Evolutionary conservation across 2,329 filamentous ascomycete species (phyloP), one percentile per base, ranked within the genome.

Genomic region (Colletotrichum sp.): DNA sequence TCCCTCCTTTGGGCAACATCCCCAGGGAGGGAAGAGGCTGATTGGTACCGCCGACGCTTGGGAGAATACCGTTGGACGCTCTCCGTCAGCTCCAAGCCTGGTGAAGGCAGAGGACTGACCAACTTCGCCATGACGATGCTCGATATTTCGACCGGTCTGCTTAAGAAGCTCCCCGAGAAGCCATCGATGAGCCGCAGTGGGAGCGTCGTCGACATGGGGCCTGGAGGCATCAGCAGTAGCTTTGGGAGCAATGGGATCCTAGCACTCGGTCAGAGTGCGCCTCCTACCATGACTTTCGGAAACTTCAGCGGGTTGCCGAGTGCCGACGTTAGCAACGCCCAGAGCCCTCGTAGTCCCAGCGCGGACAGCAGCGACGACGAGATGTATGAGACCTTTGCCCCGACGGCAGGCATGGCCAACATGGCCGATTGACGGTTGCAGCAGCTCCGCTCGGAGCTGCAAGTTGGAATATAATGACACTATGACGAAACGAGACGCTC

Each of bases 11-110:
- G 95, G 91, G 95, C 96, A 12, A 98, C 96, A 1, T 95, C 95
- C 0, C 95, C 95, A 0, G 95, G 94, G 1, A 90, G 92, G 65
- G 96, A 98, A 82, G 96, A 98, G 84, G 95, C 95, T 1, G 95
- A 97, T 36, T 98, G 98, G 89, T 99, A 98, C 85, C 92, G 95
- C 48, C 91, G 94, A 15, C 89, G 96, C 2, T 86, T 98, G 26
- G 93, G 93, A 75, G 96, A 99, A 85, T 98, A 98, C 82, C 91
- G 95, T 66, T 99, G 96, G 96, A 98, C 96, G 12, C 88, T 98
- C 71, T 94, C 94, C 10, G 96, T 98, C 64, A 96, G 94, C 84
- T 93, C 92, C 60, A 95, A 95, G 82, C 92, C 94, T 0, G 89
- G 90, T 4, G 90, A 91, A 79, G 89, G 88, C 70, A 89, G 86